Evolutionary conservation across 345 rosid species (phyloP), one percentile per base, ranked within the genome.

Genomic region (Aurinia saxatilis): DNA sequence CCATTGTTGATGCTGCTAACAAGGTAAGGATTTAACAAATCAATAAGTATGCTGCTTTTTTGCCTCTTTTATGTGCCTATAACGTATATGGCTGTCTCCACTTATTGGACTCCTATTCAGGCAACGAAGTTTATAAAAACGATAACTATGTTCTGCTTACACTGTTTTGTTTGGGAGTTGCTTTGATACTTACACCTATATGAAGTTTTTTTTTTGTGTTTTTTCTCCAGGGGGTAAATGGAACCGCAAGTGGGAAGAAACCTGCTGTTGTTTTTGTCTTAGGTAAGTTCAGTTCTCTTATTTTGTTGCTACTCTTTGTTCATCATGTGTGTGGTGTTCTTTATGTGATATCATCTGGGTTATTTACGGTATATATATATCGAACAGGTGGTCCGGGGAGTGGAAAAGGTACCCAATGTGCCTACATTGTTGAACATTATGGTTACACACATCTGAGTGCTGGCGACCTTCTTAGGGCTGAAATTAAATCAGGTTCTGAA

Each of bases 381-480:
- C 65, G 50, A 65, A 48, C 78, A 92, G 97, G 98, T 78, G 98
- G 98, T 52, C 98, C 98, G 0, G 98, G 95, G 33, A 85, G 96
- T 71, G 96, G 95, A 57, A 90, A 87, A 69, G 97, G 96, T 40
- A 87, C 96, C 5, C 97, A 87, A 54, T 85, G 97, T 76, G 83
- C 80, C 12, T 85, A 80, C 52, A 87, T 90, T 49, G 87, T 82
- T 2, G 34, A 79, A 35, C 74, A 82, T 60, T 91, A 54, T 76
- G 87, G 85, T 10, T 80, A 80, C 71, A 92, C 86, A 14, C 96
- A 88, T 88, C 81, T 88, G 60, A 86, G 91, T 77, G 95, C 88
- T 55, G 96, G 95, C 31, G 98, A 86, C 60, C 96, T 86, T 77
- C 92, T 88, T 49, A 76, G 90, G 44, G 88, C 85, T 36, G 90